A percentile compares a stretch with the other conserved stretches of the same genome.
Conservation (phyloP, 2,329 filamentous ascomycete genomes). For the Clonostachys rhizophaga region DNA sequence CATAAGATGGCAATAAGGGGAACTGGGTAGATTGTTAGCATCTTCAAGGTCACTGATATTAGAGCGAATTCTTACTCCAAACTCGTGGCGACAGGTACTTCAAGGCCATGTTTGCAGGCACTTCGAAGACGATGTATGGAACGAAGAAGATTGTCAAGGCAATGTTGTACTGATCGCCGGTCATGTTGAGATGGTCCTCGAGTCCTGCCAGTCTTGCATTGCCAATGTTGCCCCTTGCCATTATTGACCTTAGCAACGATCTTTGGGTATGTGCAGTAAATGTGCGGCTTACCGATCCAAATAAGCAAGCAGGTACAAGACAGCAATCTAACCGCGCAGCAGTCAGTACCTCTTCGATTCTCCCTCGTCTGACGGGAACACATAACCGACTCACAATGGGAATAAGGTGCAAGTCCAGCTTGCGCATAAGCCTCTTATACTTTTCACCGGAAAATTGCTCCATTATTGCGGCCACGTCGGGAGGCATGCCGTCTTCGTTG, state of each 20-base stretch:
- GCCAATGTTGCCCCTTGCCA: slow-evolving; percentile 4
- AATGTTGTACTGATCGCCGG: not conserved
- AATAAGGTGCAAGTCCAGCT: too few species aligned
- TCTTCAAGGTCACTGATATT: too few species aligned
- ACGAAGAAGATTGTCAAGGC: slow-evolving; percentile 1
- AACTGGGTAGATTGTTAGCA: not conserved
- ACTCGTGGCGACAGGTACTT: not conserved
- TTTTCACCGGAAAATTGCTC: too few species aligned
- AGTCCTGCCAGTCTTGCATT: slow-evolving; percentile 26
- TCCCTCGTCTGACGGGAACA: not conserved
- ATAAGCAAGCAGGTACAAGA: not conserved
- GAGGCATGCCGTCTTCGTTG: too few species aligned
- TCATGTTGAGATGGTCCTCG: slow-evolving; percentile 38
- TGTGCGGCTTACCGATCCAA: not conserved
- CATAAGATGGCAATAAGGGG: not conserved
- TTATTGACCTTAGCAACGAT: not conserved
- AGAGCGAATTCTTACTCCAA: slow-evolving; percentile 4
- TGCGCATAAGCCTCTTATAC: too few species aligned
- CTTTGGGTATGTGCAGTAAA: too few species aligned
- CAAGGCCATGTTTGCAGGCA: slow-evolving; percentile 1
- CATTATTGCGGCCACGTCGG: too few species aligned
- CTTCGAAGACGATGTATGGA: slow-evolving; percentile 1
- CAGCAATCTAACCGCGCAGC: not conserved
- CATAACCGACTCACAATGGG: too few species aligned
- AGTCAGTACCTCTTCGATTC: not conserved